Base-by-base conservation (phyloP, 2,329 filamentous ascomycete species). In the Botrytis elliptica region DNA sequence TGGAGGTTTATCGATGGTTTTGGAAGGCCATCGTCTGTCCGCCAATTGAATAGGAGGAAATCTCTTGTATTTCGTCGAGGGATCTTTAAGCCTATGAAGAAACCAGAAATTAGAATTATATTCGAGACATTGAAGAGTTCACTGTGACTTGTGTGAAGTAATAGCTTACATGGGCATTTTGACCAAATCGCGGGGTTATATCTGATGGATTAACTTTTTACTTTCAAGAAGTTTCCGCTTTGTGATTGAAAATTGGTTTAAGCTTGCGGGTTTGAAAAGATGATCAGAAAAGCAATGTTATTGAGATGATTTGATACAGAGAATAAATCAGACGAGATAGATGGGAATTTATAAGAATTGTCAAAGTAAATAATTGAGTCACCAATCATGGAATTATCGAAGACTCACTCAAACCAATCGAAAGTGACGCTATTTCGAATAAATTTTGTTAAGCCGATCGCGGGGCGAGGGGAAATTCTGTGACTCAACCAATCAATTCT, bases 1-100 rank as follows among this genome's bases (percentile, higher is more conserved):
- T 52, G 94, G 95, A 68, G 95, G 89, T 84, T 95, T 96, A 80
- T 93, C 89, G 79, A 98, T 92, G 40, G 79, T 81, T 70, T 81
- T 82, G n/a, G 76, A 77, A 12, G 81, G 81, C 81, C 81, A 82
- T 80, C 86, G 84, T 76, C 86, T 83, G 77, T 87, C 84, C n/a
- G 85, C 84, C 62, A 87, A 82, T 75, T 86, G 83, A 72, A 92
- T 80, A 75, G 90, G 89, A 79, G 86, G 86, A 82, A 94, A 94
- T 71, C 85, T 85, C 83, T 88, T 90, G 86, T 95, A 95, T 83
- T 95, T 95, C 79, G 86, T 91, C 78, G 88, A 93, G 59, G 92
- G 92, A 79, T 94, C 90, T 80, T 91, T 88, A 82, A 94, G 91
- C 91, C 88, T 90, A 33, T 14, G 36, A 63, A n/a, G 18, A 33